Evolutionary conservation across 345 rosid genomes (phyloP), one percentile per base, ranked within the genome.

Genomic region (Cochlearia excelsa): DNA sequence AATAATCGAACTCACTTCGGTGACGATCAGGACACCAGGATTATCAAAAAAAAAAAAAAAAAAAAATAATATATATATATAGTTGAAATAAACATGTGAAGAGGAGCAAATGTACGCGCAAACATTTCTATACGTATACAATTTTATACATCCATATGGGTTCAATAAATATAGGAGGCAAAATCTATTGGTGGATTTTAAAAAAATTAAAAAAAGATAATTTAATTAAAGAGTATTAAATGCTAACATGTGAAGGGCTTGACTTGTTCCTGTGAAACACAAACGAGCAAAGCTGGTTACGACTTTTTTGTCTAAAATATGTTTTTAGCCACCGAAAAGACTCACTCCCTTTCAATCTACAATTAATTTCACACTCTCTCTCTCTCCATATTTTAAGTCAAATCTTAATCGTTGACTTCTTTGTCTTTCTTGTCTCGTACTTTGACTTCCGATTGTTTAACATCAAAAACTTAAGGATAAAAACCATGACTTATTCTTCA

Each of bases 231-330:
- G 58, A 63, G 54, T 43, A 56, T 51, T 71, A 46, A 63, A 63
- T 64, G 70, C 65, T 29, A 45, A 64, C 70, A 71, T 71, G 75
- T 64, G 75, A 58, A 64, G 50, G 54, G 54, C 26, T 70, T 64
- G 70, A 70, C 70, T 58, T 64, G 50, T 52, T 53, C 46, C 51
- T 55, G 34, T 62, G 59, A 34, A 35, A 49, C 49, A 69, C 67
- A 37, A 16, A 33, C 26, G 59, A 70, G 48, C 57, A 51, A 39
- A 68, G 23, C 23, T 16, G 34, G 49, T 53, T 35, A 60, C 37
- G 45, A 68, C 44, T 33, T 33, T 33, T 33, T 33, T 33, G 35
- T 3, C 4, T 33, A 33, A 10, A 4, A 38, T 44, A 27, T 55
- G 56, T 54, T 54, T 16, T 70, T 57, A 37, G 54, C 74, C 64